Conservation (phyloP, 352 stramenopile species). For the Halophytophthora polymorphica region DNA sequence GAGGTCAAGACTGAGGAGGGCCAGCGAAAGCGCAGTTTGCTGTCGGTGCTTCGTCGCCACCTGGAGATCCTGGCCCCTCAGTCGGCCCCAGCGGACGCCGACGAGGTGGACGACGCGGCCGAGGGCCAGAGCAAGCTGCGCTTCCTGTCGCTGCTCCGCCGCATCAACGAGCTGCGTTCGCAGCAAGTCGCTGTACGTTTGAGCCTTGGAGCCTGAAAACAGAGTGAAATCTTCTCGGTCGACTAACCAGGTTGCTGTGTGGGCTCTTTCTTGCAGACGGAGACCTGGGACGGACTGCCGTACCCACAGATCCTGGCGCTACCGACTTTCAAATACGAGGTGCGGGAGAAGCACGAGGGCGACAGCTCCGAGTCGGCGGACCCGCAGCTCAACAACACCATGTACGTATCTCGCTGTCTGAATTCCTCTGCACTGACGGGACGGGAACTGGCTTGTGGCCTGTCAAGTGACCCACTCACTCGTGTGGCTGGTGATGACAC, state of each 20-base stretch:
- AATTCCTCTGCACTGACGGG: not conserved
- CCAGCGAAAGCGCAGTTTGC: slow-evolving; percentile 25
- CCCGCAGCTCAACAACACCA: slow-evolving; percentile 56
- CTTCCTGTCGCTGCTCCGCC: slow-evolving; percentile 71
- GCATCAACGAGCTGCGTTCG: slow-evolving; percentile 82
- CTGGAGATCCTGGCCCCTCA: slow-evolving; percentile 25
- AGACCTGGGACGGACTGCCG: slow-evolving; percentile 70
- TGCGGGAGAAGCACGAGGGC: slow-evolving; percentile 32
- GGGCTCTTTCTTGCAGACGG: slow-evolving; percentile 26
- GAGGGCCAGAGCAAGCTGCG: slow-evolving; percentile 59
- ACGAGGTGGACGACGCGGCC: slow-evolving; percentile 14
- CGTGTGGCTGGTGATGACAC: not conserved
- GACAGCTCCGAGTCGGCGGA: slow-evolving; percentile 13
- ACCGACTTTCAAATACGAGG: slow-evolving; percentile 74
- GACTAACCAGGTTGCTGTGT: not conserved
- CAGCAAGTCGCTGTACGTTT: slow-evolving; percentile 63
- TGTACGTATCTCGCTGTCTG: slow-evolving; percentile 15
- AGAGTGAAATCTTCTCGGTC: not conserved
- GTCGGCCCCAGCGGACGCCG: slow-evolving; percentile 7
- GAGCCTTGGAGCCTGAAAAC: not conserved
- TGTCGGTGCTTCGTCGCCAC: slow-evolving; percentile 31
- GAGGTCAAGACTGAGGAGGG: slow-evolving; percentile 8
- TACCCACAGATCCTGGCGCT: slow-evolving; percentile 82
- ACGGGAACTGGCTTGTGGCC: not conserved
- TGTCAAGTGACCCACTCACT: not conserved